Conservation (phyloP, 2,329 filamentous ascomycete species). For the Boeremia exigua region DNA sequence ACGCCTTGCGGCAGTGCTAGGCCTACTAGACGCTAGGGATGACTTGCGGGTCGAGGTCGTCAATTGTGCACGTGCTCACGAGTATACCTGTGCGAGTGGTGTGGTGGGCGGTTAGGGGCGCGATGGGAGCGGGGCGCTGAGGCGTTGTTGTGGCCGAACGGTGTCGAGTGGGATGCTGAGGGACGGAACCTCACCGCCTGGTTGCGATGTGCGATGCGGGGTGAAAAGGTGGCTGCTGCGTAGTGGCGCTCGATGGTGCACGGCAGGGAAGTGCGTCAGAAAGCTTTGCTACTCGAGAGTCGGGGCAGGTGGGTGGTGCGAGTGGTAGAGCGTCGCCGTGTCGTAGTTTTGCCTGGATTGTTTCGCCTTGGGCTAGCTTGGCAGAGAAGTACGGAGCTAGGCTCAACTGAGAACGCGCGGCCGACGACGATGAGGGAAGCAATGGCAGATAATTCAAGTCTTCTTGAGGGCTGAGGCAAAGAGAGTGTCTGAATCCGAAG, state of each 20-base stretch:
- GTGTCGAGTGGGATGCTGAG: constrained; percentile 44
- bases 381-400: constrained; percentile 25
- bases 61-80: constrained; percentile 35
- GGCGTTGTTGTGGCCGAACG: constrained; percentile 46
- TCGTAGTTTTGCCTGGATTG: constrained; percentile 32
- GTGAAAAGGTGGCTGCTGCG: constrained; percentile 18
- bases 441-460: neutral
- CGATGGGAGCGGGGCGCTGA: constrained; percentile 36
- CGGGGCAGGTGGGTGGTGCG: constrained; percentile 33
- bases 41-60: constrained; percentile 30
- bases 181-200: constrained; percentile 47
- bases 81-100: constrained; percentile 39
- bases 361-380: constrained; percentile 30
- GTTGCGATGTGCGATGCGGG: constrained; percentile 26
- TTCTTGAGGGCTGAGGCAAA: constrained; percentile 1
- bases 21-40: constrained; percentile 44
- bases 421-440: constrained; percentile 19
- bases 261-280: constrained; percentile 29
- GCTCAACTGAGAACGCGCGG: constrained; percentile 26
- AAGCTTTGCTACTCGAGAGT: constrained; percentile 24
- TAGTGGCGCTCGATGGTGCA: constrained; percentile 29
- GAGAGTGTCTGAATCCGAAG: constrained; percentile 1
- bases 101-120: constrained; percentile 37
- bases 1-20: constrained; percentile 41
- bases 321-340: constrained; percentile 37